Evolutionary conservation across 83 land plant species (phyloP), one percentile per base, ranked within the genome.

Genomic region (Thuja plicata): DNA sequence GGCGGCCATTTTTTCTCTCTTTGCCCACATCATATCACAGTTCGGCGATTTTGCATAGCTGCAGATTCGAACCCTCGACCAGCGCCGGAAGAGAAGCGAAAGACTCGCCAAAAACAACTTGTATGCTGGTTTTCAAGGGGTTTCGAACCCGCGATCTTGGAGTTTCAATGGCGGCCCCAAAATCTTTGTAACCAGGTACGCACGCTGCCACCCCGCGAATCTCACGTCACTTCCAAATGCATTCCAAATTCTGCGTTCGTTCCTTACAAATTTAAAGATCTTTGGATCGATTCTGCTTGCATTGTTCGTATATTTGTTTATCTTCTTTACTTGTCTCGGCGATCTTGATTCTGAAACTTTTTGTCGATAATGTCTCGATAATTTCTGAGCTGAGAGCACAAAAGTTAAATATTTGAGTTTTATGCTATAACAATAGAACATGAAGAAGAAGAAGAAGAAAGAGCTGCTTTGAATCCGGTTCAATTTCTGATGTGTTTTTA

Each of bases 71-170:
- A 81, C 84, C 84, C 84, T 81, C 48, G 84, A 43, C 48, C 21
- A 81, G 4, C 48, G 40, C 27, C 19, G 48, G n/a, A 43, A 41
- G 84, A 43, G 19, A 6, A 40, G 24, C n/a, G 84, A 43, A 43
- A 19, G 52, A 24, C 50, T 24, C 50, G n/a, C 10, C 0, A 9
- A 41, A 1, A 21, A 81, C 8, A 30, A 73, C 1, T 10, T 4
- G 30, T 19, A n/a, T 24, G 27, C n/a, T 27, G 9, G 10, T 9
- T 12, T 32, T 10, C 77, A 32, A n/a, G 37, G 50, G 84, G 46
- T 81, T 81, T 81, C 50, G 84, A 81, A 81, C 84, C 50, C n/a
- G 84, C 17, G 84, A 81, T 81, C 84, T 43, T 43, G 30, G 84
- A 81, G 8, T 81, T 43, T 81, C 84, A 24, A 40, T 43, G 84